Evolutionary conservation across 805 yeast species (phyloP).

Genomic region (Saccharomyces paradoxus): DNA sequence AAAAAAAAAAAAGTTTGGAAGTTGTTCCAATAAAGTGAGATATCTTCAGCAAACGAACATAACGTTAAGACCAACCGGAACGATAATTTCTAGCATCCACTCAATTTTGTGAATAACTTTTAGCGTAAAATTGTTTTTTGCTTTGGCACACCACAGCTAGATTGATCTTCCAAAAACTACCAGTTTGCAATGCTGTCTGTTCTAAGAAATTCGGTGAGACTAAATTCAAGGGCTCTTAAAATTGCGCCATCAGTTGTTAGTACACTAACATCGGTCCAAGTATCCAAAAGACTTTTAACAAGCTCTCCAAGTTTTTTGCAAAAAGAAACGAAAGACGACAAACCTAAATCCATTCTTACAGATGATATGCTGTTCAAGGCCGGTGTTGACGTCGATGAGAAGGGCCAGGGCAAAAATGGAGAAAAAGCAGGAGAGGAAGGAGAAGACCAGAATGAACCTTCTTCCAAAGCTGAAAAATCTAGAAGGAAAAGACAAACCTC

Average conservation of each 20-base stretch:
- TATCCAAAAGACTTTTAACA: constrained; percentile 2
- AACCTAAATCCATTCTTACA: constrained; percentile 51
- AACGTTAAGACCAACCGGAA: background rate
- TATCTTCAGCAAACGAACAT: background rate
- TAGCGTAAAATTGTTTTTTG: background rate
- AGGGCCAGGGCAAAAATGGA: constrained; percentile 4
- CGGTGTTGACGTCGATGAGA: constrained; percentile 57
- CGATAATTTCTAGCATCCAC: background rate
- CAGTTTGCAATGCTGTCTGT: background rate
- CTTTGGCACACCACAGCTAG: background rate
- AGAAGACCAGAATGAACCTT: constrained; percentile 13
- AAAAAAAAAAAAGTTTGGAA: background rate
- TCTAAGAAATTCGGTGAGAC: background rate
- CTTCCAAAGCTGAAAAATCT: constrained; percentile 20
- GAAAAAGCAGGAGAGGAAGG: constrained; percentile 9
- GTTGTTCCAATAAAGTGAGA: background rate
- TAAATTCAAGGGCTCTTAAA: background rate
- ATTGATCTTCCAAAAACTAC: background rate
- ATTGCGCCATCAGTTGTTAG: background rate
- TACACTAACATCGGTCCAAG: background rate
- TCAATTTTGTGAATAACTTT: background rate
- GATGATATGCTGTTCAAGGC: constrained; percentile 80
- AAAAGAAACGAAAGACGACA: constrained; percentile 12
- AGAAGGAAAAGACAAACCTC: constrained; percentile 58
- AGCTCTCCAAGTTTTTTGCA: constrained; percentile 5